Conservation (phyloP, 371 early-diverging fungal species). For the Homolaphlyctis polyrhiza region DNA sequence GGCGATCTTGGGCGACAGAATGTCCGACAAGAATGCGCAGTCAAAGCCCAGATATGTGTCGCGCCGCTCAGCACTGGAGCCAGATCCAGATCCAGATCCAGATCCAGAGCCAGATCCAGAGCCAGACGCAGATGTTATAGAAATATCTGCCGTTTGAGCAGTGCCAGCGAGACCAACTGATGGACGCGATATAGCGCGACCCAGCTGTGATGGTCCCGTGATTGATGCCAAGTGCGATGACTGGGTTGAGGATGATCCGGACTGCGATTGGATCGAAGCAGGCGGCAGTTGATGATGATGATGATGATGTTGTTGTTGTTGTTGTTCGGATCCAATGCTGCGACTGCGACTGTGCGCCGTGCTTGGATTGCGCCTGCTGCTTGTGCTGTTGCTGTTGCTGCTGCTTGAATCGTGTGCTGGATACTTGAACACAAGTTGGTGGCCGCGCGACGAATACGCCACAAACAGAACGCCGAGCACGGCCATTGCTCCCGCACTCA, state of each 20-base stretch:
- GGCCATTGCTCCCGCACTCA: background rate
- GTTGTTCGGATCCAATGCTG: background rate
- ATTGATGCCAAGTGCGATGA: too few species aligned
- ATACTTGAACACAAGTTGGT: conserved; percentile 64
- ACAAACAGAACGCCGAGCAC: conserved; percentile 53
- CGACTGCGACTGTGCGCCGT: background rate
- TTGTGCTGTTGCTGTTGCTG: background rate
- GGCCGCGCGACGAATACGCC: conserved; percentile 64
- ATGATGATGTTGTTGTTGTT: background rate
- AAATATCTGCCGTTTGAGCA: background rate
- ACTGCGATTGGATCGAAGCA: background rate
- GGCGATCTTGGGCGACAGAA: conserved; percentile 68
- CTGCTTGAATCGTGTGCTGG: conserved; percentile 40
- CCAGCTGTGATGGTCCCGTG: too few species aligned
- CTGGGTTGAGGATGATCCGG: background rate
- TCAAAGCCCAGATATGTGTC: conserved; percentile 57
- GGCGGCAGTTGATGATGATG: background rate
- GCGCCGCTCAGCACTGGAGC: background rate
- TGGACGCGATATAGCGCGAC: too few species aligned
- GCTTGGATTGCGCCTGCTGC: too few species aligned
- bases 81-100: background rate
- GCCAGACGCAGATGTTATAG: background rate
- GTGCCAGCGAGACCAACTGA: too few species aligned
- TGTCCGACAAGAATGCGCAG: conserved; percentile 61
- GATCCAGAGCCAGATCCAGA: background rate